These are phyloP conservation scores for Chalaropsis thielavioides DNA, from an alignment of 2,329 filamentous ascomycete genomes.

Conservation along the genomic window DNA sequence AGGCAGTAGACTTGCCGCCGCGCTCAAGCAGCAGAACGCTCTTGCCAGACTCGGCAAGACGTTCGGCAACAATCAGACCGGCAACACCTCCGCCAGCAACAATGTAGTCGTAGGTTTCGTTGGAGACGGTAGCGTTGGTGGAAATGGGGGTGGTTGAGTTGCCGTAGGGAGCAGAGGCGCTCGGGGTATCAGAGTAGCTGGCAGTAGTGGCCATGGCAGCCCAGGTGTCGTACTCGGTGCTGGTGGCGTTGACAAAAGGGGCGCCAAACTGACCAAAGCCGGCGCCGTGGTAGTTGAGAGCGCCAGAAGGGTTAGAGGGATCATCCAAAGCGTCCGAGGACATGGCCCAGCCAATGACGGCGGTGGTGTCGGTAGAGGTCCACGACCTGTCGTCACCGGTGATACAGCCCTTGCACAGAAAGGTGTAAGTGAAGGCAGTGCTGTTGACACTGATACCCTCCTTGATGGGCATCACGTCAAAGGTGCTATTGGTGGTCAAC, in stretches of 20 bases:
- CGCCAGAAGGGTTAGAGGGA: conserved; percentile 24
- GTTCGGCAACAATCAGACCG: conserved; percentile 25
- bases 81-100: conserved; percentile 25
- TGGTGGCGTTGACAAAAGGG: conserved; percentile 26
- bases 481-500: conserved; percentile 29
- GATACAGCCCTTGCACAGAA: conserved; percentile 35
- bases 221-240: conserved; percentile 22
- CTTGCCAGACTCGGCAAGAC: conserved; percentile 34
- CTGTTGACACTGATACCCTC: conserved; percentile 38
- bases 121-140: conserved; percentile 32
- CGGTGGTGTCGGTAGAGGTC: conserved; percentile 23
- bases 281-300: conserved; percentile 28
- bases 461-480: conserved; percentile 30
- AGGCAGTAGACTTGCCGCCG: conserved; percentile 45
- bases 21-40: conserved; percentile 52
- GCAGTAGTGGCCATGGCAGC: conserved; percentile 20
- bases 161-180: conserved; percentile 32
- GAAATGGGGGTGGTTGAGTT: conserved; percentile 39
- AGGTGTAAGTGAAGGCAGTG: conserved; percentile 40
- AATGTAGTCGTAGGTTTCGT: conserved; percentile 27
- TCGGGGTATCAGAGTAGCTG: conserved; percentile 20
- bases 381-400: conserved; percentile 22
- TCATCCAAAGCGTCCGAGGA: conserved; percentile 24
- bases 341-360: conserved; percentile 29
- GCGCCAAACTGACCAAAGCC: conserved; percentile 28